Conservation (phyloP, 345 rosid genomes). For the Gossypioides kirkii region DNA sequence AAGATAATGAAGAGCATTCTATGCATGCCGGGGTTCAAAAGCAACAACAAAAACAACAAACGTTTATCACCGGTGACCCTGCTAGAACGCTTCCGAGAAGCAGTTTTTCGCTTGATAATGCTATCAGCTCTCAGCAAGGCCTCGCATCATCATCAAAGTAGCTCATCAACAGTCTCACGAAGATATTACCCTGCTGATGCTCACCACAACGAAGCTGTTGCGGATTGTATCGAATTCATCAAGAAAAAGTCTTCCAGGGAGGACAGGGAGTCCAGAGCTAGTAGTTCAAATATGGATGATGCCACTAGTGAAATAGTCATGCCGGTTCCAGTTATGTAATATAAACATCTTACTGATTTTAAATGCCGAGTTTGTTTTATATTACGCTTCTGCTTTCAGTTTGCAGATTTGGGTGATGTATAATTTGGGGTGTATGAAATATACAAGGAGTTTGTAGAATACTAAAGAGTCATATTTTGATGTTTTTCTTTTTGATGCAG, state of each 20-base stretch:
- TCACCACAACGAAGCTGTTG: slow-evolving; percentile 64
- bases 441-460: slow-evolving; percentile 1
- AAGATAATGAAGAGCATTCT: slow-evolving; percentile 26
- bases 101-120: slow-evolving; percentile 70
- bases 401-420: background rate
- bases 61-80: slow-evolving; percentile 40
- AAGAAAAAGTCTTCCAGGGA: slow-evolving; percentile 41
- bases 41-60: slow-evolving; percentile 16
- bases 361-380: background rate
- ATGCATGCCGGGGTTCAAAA: slow-evolving; percentile 47
- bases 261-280: slow-evolving; percentile 3
- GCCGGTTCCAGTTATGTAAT: slow-evolving; percentile 31
- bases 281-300: slow-evolving; percentile 14
- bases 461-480: background rate
- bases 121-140: slow-evolving; percentile 55
- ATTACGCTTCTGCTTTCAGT: background rate
- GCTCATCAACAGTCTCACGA: slow-evolving; percentile 3
- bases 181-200: slow-evolving; percentile 31
- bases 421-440: background rate
- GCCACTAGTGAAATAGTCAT: slow-evolving; percentile 19
- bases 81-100: slow-evolving; percentile 53
- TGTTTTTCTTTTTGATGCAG: background rate
- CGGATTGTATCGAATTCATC: slow-evolving; percentile 82
- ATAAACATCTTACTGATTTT: background rate
- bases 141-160: background rate